A percentile compares a stretch with the other conserved stretches of the same genome.
phyloP scores from a whole-genome alignment of 2,329 filamentous ascomycete genomes.

The Ceratocystis huliohia region DNA sequence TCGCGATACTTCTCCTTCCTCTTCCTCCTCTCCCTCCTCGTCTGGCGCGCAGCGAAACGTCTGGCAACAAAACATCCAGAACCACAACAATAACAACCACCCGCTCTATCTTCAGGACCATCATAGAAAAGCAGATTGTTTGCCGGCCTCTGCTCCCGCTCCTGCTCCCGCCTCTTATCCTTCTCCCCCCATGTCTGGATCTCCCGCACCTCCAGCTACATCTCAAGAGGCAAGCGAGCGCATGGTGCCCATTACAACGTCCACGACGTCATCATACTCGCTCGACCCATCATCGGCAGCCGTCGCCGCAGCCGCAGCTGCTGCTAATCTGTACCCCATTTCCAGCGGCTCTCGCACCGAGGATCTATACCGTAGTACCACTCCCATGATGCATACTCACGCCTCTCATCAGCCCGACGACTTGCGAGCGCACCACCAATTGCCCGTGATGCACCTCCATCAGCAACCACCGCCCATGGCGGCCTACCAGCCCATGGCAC shows the following conservation, averaged over 20 bases:
- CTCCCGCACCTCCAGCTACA: constrained; percentile 49
- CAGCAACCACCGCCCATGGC: constrained; percentile 11
- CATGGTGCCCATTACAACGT: constrained; percentile 31
- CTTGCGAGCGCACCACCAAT: constrained; percentile 21
- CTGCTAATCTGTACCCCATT: constrained; percentile 10
- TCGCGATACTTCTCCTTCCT: constrained; percentile 33
- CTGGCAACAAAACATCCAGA: no score
- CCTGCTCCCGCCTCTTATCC: constrained; percentile 48
- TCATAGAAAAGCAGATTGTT: not conserved
- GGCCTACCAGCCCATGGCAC: constrained; percentile 12
- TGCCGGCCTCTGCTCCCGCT: constrained; percentile 31
- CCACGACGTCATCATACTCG: constrained; percentile 7
- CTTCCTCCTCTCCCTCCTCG: constrained; percentile 30
- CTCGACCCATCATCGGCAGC: constrained; percentile 3
- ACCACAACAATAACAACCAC: no score
- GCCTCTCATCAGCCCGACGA: constrained; percentile 26
- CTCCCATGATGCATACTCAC: constrained; percentile 24
- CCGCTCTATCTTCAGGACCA: not conserved
- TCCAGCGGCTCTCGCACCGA: constrained; percentile 8
- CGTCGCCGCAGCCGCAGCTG: constrained; percentile 28
- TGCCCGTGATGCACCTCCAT: constrained; percentile 15
- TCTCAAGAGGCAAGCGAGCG: constrained; percentile 45
- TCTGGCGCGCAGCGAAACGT: constrained; percentile 45
- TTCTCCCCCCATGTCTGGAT: constrained; percentile 63
- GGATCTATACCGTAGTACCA: constrained; percentile 21